Percentiles rank a stretch among this genome's conserved stretches.
Conservation (phyloP, 306 rosid species). For the Nissolia schottii region DNA sequence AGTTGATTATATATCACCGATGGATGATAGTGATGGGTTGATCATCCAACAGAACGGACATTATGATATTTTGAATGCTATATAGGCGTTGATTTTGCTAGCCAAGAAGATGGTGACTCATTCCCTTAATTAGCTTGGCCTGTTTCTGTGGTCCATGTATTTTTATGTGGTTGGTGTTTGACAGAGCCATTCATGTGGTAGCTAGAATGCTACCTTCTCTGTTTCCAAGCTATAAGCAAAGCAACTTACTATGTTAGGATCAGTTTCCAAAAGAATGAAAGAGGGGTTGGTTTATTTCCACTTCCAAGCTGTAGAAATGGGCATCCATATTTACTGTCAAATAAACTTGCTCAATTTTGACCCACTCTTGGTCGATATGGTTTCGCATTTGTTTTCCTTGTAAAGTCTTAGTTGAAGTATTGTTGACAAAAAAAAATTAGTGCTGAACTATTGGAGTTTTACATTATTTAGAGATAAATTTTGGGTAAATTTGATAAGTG, state of each 20-base stretch:
- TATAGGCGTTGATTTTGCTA: conserved; percentile 24
- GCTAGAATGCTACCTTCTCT: conserved; percentile 28
- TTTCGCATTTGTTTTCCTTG: no score
- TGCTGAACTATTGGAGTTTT: no score
- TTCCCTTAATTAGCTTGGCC: conserved; percentile 31
- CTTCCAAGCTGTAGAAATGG: background rate
- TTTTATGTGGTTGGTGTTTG: conserved; percentile 45
- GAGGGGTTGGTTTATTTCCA: background rate
- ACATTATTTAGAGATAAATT: no score
- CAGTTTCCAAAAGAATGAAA: background rate
- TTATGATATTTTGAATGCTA: conserved; percentile 30
- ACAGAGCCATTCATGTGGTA: conserved; percentile 43
- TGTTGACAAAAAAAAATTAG: no score
- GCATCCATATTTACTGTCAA: background rate
- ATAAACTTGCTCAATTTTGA: background rate
- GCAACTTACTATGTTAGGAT: conserved; percentile 1
- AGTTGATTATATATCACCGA: conserved; percentile 9
- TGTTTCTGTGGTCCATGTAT: conserved; percentile 53
- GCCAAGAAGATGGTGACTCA: conserved; percentile 28
- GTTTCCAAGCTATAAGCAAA: background rate
- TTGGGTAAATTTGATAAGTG: no score
- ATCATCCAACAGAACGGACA: conserved; percentile 32
- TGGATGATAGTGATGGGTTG: conserved; percentile 36
- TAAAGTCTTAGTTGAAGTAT: no score
- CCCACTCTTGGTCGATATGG: no score